Evolutionary conservation across 495 filamentous ascomycete genomes (phyloP), one percentile per base, ranked within the genome.

Genomic region (Tuber microsphaerosporum): DNA sequence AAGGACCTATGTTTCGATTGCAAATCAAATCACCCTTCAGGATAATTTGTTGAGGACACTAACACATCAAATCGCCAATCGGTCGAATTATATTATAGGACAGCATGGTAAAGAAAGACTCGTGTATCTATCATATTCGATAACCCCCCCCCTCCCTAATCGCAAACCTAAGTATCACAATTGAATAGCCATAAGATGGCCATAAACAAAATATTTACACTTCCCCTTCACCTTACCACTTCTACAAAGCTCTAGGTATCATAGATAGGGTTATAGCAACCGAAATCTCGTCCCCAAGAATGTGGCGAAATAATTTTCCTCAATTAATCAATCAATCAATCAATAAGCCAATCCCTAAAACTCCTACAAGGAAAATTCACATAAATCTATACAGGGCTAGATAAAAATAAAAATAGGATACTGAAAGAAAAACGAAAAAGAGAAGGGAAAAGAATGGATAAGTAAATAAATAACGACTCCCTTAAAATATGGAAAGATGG

Each of bases 361-460:
- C 71, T 45, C 70, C 44, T 31, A 16, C 70, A 71, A 71, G 34
- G 10, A 45, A 73, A 73, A 73, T 51, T 44, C 71, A 69, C 43
- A 73, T 26, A 26, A 61, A 61, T 61, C 51, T 61, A 61, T 61
- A 61, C 51, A 61, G 51, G 22, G 9, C n/a, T 14, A 26, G n/a
- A 61, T 26, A n/a, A 14, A 14, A 14, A 61, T 26, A 14, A 14
- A 61, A 26, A 4, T 61, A 14, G 10, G 51, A 61, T 61, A 61
- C 51, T 9, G 31, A n/a, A 42, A 5, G 20, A 8, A 16, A 73
- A 71, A 16, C 9, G 43, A 10, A 45, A 5, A 14, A 12, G 31
- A 10, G 1, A 73, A 14, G n/a, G 43, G n/a, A 7, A 73, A 73
- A 73, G n/a, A 26, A 61, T n/a, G 7, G 22, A 51, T 51, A 51